These are phyloP conservation scores for Jamesozyma rosinii DNA, from an alignment of 805 yeast species.

Conservation along the genomic window DNA sequence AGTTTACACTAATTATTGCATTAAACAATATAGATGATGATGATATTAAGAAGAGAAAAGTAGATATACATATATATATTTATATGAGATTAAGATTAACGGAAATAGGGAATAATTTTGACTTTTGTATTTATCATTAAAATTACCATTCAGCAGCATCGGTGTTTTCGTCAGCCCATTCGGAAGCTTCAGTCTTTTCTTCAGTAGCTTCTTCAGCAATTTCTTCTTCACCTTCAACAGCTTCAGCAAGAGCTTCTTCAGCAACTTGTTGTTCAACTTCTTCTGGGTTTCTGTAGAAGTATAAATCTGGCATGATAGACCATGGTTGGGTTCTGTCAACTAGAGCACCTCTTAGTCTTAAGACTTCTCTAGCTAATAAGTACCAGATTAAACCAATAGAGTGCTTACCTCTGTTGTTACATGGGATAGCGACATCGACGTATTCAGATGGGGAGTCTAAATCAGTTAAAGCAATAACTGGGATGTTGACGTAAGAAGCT, in stretches of 20 bases:
- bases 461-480: slow-evolving; percentile 98
- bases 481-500: slow-evolving; percentile 99
- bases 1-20: slow-evolving; percentile 4
- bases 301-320: slow-evolving; percentile 99
- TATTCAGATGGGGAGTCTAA: slow-evolving; percentile 98
- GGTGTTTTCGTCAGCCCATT: slow-evolving; percentile 46
- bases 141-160: slow-evolving; percentile 29
- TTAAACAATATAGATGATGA: slow-evolving; percentile 6
- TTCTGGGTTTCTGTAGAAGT: slow-evolving; percentile 99
- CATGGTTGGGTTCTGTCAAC: slow-evolving; percentile 95
- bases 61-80: slow-evolving; percentile 4
- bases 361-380: slow-evolving; percentile 97
- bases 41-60: slow-evolving; percentile 5
- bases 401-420: slow-evolving; percentile 99
- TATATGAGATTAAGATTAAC: slow-evolving; percentile 4
- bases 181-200: slow-evolving; percentile 55
- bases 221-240: slow-evolving; percentile 56
- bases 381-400: slow-evolving; percentile 99
- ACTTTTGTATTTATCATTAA: slow-evolving; percentile 32
- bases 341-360: slow-evolving; percentile 95
- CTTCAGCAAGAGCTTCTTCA: slow-evolving; percentile 65
- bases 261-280: slow-evolving; percentile 77
- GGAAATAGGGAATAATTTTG: not conserved
- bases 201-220: slow-evolving; percentile 56
- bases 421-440: slow-evolving; percentile 99